Evolutionary conservation across 805 yeast genomes (phyloP), one percentile per base, ranked within the genome.

Genomic region (Schwanniomyces sp.): DNA sequence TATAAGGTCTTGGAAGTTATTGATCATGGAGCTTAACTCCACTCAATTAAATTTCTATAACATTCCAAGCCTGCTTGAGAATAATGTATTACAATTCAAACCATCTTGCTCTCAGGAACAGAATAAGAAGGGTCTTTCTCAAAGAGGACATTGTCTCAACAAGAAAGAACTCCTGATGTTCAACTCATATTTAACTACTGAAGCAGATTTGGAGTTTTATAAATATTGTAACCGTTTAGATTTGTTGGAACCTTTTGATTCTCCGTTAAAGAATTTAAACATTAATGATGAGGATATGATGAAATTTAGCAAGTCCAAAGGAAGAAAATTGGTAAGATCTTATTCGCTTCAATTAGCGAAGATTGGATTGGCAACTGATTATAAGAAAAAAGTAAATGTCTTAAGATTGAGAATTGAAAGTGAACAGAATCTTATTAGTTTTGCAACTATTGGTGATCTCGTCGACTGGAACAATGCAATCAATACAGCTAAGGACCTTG

Each of bases 341-440:
- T 91, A 82, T 64, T 83, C 96, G 1, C 73, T 92, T 34, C 98
- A 94, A 65, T 84, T 85, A 66, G 91, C 94, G 10, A 83, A 78
- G 56, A 68, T 88, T 40, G 99, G 99, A 0, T 70, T 90, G 11
- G 97, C 98, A 0, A 74, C 81, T 1, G 99, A 92, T 66, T 90
- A 90, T 65, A 79, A 77, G 48, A 89, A 90, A 63, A 79, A 78
- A 52, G 75, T 80, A 14, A 79, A 82, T 59, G 88, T 85, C 4
- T 64, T 91, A 34, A 70, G 99, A 43, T 55, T 92, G 14, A 78
- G 99, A 17, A 78, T 86, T 32, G 98, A 92, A 66, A 79, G 85
- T 34, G 91, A 88, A 63, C 98, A 92, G 64, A 77, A 89, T 51
- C 63, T 92, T 37, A 54, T 92, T 2, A 82, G 81, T 47, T 88